These are phyloP conservation scores for Mortierella alpina DNA, from an alignment of 192 early-diverging fungal genomes.

Conservation along the genomic window DNA sequence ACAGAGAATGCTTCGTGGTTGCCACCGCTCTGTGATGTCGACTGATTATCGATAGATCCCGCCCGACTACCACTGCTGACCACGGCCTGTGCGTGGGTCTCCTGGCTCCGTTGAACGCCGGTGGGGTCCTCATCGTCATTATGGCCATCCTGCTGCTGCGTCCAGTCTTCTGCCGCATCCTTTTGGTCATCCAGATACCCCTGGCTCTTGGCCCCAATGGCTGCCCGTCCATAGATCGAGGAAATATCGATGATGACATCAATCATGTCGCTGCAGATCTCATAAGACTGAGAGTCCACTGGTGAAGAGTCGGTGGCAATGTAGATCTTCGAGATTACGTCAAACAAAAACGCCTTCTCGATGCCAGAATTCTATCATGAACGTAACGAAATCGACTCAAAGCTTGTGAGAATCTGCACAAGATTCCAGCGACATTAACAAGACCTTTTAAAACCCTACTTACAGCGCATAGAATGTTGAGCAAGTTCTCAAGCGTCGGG, in stretches of 20 bases:
- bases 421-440: not conserved
- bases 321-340: constrained; percentile 90
- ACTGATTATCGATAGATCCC: constrained; percentile 33
- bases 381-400: not conserved
- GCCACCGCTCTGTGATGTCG: constrained; percentile 33
- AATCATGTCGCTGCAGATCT: constrained; percentile 95
- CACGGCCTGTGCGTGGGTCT: constrained; percentile 28
- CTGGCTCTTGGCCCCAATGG: constrained; percentile 54
- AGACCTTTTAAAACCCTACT: constrained; percentile 6
- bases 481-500: constrained; percentile 86
- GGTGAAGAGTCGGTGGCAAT: constrained; percentile 95
- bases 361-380: constrained; percentile 86
- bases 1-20: constrained; percentile 69
- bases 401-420: not conserved
- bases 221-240: constrained; percentile 75
- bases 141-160: constrained; percentile 28
- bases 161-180: constrained; percentile 38
- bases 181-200: constrained; percentile 48
- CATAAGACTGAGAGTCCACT: constrained; percentile 87
- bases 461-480: constrained; percentile 95
- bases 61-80: constrained; percentile 22
- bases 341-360: constrained; percentile 97
- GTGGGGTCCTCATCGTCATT: constrained; percentile 28
- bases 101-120: not conserved
- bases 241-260: constrained; percentile 90